Evolutionary conservation across 2,329 filamentous ascomycete genomes (phyloP).

Genomic region (Aspergillus aculeatinus): DNA sequence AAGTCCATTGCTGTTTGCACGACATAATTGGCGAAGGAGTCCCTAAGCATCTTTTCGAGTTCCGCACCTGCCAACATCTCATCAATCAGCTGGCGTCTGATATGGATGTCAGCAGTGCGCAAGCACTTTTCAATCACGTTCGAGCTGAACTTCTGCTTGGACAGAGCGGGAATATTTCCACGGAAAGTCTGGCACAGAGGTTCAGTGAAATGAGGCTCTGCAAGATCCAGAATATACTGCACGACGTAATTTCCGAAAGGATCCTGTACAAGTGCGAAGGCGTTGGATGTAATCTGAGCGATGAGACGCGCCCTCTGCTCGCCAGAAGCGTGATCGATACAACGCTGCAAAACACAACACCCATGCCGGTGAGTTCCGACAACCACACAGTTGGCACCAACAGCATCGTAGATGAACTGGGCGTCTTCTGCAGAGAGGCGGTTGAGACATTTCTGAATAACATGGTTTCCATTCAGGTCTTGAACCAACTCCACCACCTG

Average conservation of each 20-base stretch:
- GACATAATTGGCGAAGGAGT: slow-evolving; percentile 96
- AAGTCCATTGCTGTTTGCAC: slow-evolving; percentile 94
- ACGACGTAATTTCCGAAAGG: slow-evolving; percentile 99
- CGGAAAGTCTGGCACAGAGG: slow-evolving; percentile 80
- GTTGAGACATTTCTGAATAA: slow-evolving; percentile 98
- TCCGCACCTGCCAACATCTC: slow-evolving; percentile 75
- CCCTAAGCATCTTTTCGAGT: slow-evolving; percentile 83
- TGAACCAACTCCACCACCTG: slow-evolving; percentile 94
- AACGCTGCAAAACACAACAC: slow-evolving; percentile 96
- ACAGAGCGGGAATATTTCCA: slow-evolving; percentile 68
- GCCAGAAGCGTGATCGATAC: slow-evolving; percentile 93
- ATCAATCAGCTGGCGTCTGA: slow-evolving; percentile 77
- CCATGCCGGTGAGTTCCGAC: slow-evolving; percentile 97
- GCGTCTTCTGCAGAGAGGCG: slow-evolving; percentile 81
- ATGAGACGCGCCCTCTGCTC: slow-evolving; percentile 87
- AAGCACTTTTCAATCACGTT: slow-evolving; percentile 98
- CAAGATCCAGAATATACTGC: slow-evolving; percentile 95
- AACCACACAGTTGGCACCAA: slow-evolving; percentile 79
- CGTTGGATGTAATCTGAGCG: slow-evolving; percentile 79
- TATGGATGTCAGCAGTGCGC: slow-evolving; percentile 73
- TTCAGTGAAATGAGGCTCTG: slow-evolving; percentile 82
- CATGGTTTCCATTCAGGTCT: slow-evolving; percentile 96
- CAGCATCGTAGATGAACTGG: slow-evolving; percentile 95
- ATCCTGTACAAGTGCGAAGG: slow-evolving; percentile 88
- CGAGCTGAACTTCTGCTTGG: slow-evolving; percentile 98